Evolutionary conservation across 352 stramenopile genomes (phyloP).

Genomic region (Globisporangium nunn): DNA sequence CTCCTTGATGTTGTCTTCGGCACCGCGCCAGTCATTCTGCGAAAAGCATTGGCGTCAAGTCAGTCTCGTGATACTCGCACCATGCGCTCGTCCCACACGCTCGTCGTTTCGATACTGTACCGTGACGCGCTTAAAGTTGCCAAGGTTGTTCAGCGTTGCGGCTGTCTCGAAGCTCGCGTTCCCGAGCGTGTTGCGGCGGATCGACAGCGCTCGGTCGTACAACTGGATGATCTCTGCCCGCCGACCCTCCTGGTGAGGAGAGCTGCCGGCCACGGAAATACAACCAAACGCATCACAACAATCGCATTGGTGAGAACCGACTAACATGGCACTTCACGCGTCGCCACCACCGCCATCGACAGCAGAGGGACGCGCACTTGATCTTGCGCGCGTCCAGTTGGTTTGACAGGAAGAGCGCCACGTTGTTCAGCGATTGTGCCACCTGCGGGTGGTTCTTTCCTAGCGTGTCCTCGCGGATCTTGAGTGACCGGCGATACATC

Average conservation of each 20-base stretch:
- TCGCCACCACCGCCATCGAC: neutral
- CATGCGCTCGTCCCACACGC: neutral
- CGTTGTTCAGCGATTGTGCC: slow-evolving; percentile 75
- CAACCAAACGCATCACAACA: neutral
- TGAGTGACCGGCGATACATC: slow-evolving; percentile 72
- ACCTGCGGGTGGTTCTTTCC: slow-evolving; percentile 70
- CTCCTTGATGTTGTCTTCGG: slow-evolving; percentile 70
- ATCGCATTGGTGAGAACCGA: too few relatives aligned
- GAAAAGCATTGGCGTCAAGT: neutral
- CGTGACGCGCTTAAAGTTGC: slow-evolving; percentile 72
- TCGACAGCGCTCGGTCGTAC: slow-evolving; percentile 57
- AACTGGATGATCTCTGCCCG: slow-evolving; percentile 51
- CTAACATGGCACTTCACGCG: too few relatives aligned
- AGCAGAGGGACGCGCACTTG: slow-evolving; percentile 23
- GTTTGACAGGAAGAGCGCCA: slow-evolving; percentile 64
- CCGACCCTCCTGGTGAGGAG: slow-evolving; percentile 18
- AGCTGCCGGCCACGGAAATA: neutral
- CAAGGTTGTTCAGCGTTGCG: slow-evolving; percentile 77
- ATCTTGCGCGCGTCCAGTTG: slow-evolving; percentile 47
- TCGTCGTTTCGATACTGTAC: slow-evolving; percentile 16
- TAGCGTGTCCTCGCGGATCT: slow-evolving; percentile 63
- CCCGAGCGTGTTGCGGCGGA: slow-evolving; percentile 60
- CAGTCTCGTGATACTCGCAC: neutral
- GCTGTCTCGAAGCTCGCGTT: slow-evolving; percentile 78
- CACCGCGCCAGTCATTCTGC: slow-evolving; percentile 55